Base-by-base conservation (phyloP, 306 rosid genomes). In the Quercus glauca region DNA sequence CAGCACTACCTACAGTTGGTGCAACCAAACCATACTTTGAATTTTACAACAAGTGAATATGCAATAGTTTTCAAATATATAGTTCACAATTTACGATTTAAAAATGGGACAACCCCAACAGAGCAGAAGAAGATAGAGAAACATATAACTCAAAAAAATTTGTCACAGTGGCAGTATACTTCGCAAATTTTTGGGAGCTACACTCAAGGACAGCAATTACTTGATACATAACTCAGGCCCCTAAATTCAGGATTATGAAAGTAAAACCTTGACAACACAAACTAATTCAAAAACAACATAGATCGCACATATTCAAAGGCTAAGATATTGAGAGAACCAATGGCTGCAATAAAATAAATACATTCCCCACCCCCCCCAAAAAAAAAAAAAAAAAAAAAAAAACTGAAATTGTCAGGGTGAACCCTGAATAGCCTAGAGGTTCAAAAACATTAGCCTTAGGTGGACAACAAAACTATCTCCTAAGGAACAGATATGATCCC, bases 1-100 rank as follows among this genome's bases (percentile, higher is more conserved):
- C 99, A 68, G 98, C 99, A 68, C 99, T 95, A 58, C 99, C 99
- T 95, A 75, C 84, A 90, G 67, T 78, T 3, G 15, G 77, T 78
- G 71, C 77, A 84, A 83, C 56, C 83, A 79, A 29, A 73, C 69
- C 18, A 76, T 56, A 56, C 60, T 83, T 67, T 31, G 64, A 3
- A 77, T 25, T 21, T 25, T 73, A 53, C 61, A 75, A 71, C 4
- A 43, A 31, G 18, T 18, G 19, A 57, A 41, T 52, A 28, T 6
- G 5, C 72, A 79, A 71, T 57, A 73, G 52, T 79, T 65, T 19
- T 1, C 37, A 72, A 33, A 76, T 35, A 69, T 15, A 35, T 45
- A 7, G 11, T 53, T 56, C 29, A 33, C 55, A 65, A 33, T 64
- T 20, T 25, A 18, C 3, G 3, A 53, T 29, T 73, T 73, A 52